Conservation (phyloP, 192 early-diverging fungal genomes). For the Dispira simplex region DNA sequence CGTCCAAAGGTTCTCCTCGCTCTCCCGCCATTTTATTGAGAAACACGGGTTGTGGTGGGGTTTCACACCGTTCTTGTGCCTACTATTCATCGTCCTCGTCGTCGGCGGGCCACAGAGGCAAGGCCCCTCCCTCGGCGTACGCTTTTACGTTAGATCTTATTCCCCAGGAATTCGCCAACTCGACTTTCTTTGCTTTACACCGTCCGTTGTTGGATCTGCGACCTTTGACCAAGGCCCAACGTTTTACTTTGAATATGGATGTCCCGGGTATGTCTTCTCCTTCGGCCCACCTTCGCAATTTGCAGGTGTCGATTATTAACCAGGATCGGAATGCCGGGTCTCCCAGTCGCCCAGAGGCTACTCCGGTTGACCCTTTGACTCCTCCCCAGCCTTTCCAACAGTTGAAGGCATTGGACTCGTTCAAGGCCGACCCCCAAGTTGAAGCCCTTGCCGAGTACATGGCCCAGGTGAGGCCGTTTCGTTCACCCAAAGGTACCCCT, state of each 20-base stretch:
- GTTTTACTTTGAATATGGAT: background rate
- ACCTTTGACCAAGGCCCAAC: background rate
- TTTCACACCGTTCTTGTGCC: too few relatives aligned
- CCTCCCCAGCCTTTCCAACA: background rate
- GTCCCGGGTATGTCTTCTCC: background rate
- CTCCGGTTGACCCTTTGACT: too few relatives aligned
- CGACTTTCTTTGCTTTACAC: constrained; percentile 40
- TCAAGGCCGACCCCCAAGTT: background rate
- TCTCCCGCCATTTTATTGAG: too few relatives aligned
- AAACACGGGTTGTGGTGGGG: too few relatives aligned
- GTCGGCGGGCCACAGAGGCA: constrained; percentile 15
- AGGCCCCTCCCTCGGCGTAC: background rate
- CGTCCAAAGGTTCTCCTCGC: too few relatives aligned
- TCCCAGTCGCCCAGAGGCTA: background rate
- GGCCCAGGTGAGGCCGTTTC: background rate
- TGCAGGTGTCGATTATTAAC: constrained; percentile 3
- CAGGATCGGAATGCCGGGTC: background rate
- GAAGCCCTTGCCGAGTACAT: background rate
- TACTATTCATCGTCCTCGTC: too few relatives aligned
- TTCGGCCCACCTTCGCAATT: background rate
- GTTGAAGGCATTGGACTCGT: background rate
- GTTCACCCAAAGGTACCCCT: background rate
- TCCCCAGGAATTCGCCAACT: constrained; percentile 29
- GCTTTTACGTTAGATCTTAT: background rate
- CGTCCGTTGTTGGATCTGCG: constrained; percentile 32